Conservation (phyloP, 371 early-diverging fungal genomes). For the Encephalitozoon hellem region DNA sequence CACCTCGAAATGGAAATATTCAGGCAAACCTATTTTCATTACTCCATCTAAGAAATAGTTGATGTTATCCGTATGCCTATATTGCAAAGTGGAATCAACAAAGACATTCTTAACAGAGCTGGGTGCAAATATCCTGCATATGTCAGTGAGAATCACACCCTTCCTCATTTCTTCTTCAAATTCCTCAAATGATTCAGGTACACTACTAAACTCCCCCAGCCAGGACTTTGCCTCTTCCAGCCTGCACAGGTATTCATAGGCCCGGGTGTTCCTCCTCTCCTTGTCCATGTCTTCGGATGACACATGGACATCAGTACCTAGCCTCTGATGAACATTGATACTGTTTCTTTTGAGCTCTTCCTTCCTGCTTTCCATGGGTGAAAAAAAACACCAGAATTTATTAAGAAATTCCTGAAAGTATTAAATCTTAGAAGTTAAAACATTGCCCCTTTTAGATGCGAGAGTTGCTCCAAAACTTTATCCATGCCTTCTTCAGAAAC, state of each 20-base stretch:
- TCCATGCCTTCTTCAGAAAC: neutral
- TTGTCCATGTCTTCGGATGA: slow-evolving; percentile 70
- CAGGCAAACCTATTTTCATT: slow-evolving; percentile 70
- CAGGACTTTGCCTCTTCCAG: slow-evolving; percentile 96
- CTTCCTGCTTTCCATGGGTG: slow-evolving; percentile 13
- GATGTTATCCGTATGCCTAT: slow-evolving; percentile 93
- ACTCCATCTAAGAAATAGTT: slow-evolving; percentile 78
- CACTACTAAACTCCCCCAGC: slow-evolving; percentile 66
- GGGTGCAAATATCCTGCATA: slow-evolving; percentile 76
- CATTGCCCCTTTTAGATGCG: neutral
- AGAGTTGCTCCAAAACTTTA: neutral
- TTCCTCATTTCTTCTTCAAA: slow-evolving; percentile 73
- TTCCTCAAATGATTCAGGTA: slow-evolving; percentile 69
- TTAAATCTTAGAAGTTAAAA: neutral
- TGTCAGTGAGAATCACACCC: slow-evolving; percentile 79
- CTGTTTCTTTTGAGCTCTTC: slow-evolving; percentile 28
- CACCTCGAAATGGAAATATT: slow-evolving; percentile 86
- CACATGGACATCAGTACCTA: slow-evolving; percentile 18
- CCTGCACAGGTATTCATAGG: slow-evolving; percentile 95
- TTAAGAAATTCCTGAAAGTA: neutral
- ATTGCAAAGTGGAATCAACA: slow-evolving; percentile 70
- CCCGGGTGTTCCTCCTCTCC: slow-evolving; percentile 75
- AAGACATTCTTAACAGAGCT: slow-evolving; percentile 75
- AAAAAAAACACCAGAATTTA: slow-evolving; percentile 5
- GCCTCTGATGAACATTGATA: slow-evolving; percentile 31